Evolutionary conservation across 805 yeast species (phyloP), one percentile per base, ranked within the genome.

Genomic region (Metschnikowia corniflorae): DNA sequence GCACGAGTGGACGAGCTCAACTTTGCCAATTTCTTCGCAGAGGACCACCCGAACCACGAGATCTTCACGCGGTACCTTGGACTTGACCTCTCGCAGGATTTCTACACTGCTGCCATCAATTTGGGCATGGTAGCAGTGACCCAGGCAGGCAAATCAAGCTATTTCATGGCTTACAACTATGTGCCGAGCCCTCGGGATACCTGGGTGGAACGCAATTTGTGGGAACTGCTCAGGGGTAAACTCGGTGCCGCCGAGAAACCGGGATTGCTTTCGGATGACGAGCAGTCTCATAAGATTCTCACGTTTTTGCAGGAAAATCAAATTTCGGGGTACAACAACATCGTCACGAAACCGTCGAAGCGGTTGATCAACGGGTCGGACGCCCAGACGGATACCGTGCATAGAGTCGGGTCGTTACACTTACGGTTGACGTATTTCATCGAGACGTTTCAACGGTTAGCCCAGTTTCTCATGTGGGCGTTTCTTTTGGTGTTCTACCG

Each of bases 111-210:
- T 0, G 58, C 79, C 35, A 64, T 75, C 46, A 77, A 77, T 50
- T 57, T 78, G 32, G 87, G 86, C 0, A 64, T 76, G 38, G 64
- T 82, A 30, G 77, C 84, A 12, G 70, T 82, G 26, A 75, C 80
- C n/a, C 78, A 82, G 35, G 80, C 85, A 0, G 80, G 84, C 2
- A 74, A 71, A 38, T 75, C 80, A 20, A 78, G 83, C 44, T 83
- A 80, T 54, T 71, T 80, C 26, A 71, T 76, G 32, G 87, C 82
- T 49, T 63, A 74, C 20, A 63, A 77, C 17, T 53, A 68, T 12
- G 61, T 82, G 3, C 53, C 58, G 0, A 53, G 72, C n/a, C 76
- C 76, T n/a, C 53, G 55, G 8, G 57, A 63, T 10, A 81, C 85
- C 0, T 83, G 80, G 76, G 41, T 81, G 28, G 51, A 48, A 28